Percentiles rank a stretch among this genome's conserved stretches.
Conservation (phyloP, 176 grass and related monocot species). For the Aechmea fasciata region DNA sequence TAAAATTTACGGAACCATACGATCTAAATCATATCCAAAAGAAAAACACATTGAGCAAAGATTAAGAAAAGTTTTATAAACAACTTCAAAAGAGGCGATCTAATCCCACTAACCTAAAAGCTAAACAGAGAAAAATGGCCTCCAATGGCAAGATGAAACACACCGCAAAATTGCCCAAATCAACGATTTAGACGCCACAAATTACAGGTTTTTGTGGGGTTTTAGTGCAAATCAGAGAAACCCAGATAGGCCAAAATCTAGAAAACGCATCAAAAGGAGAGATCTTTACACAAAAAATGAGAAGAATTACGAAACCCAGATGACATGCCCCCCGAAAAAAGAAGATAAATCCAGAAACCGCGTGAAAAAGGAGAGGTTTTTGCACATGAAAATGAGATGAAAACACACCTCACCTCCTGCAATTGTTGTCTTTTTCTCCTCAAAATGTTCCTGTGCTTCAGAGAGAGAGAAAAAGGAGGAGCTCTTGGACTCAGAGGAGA, state of each 20-base stretch:
- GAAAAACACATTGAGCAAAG: neutral
- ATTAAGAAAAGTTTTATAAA: neutral
- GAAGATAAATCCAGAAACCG: neutral
- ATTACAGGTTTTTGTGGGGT: too few relatives aligned
- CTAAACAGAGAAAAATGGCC: neutral
- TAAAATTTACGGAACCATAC: too few relatives aligned
- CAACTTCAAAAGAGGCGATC: neutral
- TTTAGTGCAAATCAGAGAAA: neutral
- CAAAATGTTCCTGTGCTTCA: neutral
- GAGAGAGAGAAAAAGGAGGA: neutral
- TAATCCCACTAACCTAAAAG: neutral
- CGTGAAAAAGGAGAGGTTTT: neutral
- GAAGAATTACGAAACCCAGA: neutral
- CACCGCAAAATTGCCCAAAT: neutral
- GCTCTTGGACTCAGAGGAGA: neutral
- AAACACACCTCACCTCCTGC: neutral
- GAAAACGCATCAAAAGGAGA: neutral
- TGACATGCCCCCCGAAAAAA: neutral
- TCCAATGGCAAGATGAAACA: neutral
- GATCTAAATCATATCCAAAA: too few relatives aligned
- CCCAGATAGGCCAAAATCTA: neutral
- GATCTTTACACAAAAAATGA: neutral
- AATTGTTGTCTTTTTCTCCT: neutral
- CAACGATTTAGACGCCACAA: too few relatives aligned
- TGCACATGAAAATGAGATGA: neutral